Base-by-base conservation (phyloP, 2,329 filamentous ascomycete species). In the Pseudocercospora pini-densiflorae region DNA sequence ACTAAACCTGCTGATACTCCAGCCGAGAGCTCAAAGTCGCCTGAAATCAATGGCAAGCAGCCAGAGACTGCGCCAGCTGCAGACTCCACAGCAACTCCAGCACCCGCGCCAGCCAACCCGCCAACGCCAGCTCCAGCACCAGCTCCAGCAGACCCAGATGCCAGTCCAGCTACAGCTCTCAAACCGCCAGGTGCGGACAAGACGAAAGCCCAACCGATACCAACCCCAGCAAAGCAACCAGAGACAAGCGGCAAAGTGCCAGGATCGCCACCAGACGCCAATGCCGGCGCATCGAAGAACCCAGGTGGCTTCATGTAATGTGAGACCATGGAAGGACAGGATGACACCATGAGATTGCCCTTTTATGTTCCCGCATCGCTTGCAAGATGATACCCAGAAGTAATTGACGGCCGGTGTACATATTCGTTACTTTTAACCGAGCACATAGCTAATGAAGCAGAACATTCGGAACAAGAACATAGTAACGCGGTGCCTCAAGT, bases 101-200 rank as follows among this genome's bases (percentile, higher is more conserved):
- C 8, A 58, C 16, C 63, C 29, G 47, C 31, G 6, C 53, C 53
- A n/a, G 5, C 53, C 29, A 9, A 23, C 12, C 23, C 27, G 19
- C 59, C 31, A 31, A 16, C 61, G 5, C 36, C 61, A 12, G 21
- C 49, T 58, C 27, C 54, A 12, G 21, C 49, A 54, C 27, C 54
- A 27, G 53, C 63, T 14, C 24, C 60, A 14, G 55, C 53, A 14
- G 62, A 69, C 59, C 65, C 63, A 6, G 68, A 69, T 59, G 65
- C 66, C 19, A 67, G 65, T 40, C 68, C 68, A 5, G 67, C 67
- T 1, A 68, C 67, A n/a, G 53, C 51, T 36, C 63, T 54, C 8
- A 66, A 61, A 45, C 58, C 59, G 16, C 31, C 31, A 43, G 47
- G 63, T 12, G 45, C 43, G 4, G 55, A 51, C 31, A 55, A 54